These are phyloP conservation scores for Echites panduratus DNA, from an alignment of 257 asterid species.

Conservation along the genomic window DNA sequence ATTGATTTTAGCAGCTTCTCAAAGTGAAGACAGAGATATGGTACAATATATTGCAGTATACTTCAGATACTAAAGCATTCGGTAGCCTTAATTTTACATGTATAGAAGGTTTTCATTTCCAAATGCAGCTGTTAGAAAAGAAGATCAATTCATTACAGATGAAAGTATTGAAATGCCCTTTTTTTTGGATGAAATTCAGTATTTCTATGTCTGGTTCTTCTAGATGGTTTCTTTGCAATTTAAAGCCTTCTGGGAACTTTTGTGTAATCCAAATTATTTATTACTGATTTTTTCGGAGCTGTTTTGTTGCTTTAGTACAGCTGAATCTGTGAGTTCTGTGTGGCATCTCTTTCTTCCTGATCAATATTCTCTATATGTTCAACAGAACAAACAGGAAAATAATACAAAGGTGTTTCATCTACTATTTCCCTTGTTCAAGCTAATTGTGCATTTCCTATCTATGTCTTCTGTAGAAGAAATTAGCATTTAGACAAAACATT, in stretches of 20 bases:
- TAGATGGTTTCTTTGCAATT: background rate
- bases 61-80: background rate
- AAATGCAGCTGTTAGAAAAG: background rate
- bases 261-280: background rate
- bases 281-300: background rate
- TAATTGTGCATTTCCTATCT: background rate
- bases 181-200: background rate
- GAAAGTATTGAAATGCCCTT: background rate
- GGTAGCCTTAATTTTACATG: background rate
- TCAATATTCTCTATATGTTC: background rate
- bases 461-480: background rate
- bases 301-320: background rate
- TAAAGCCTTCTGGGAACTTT: background rate
- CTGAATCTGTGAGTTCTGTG: background rate
- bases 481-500: slow-evolving; percentile 1
- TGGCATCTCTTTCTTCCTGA: background rate
- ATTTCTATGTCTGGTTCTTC: background rate
- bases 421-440: background rate
- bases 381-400: background rate
- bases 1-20: background rate
- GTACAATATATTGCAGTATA: too few relatives aligned
- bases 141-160: background rate
- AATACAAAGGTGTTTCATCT: background rate
- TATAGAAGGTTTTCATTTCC: background rate
- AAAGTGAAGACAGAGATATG: background rate